Base-by-base conservation (phyloP, 2,329 filamentous ascomycete species). In the Colletotrichum chlorophyti region DNA sequence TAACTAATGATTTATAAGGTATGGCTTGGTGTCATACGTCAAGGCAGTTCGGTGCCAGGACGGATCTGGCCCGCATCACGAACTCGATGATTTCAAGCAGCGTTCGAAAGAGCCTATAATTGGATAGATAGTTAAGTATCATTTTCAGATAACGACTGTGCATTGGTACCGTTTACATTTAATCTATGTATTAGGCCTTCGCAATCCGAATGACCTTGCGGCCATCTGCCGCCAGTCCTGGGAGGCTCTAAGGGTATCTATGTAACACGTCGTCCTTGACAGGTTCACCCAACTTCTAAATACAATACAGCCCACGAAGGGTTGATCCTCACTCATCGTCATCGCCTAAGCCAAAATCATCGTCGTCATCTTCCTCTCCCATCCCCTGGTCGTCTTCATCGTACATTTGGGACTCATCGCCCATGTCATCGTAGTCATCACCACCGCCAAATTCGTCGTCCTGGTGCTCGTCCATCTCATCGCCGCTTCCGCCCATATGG, bases 381-480 rank as follows among this genome's bases (percentile, higher is more conserved):
- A 60, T 37, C 19, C 47, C 58, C 41, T 59, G 53, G 19, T 58
- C 53, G 10, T 60, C 58, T 17, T 60, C 58, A 19, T 60, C 58
- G 42, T 60, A 60, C 53, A 58, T 31, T 40, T 60, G 58, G 10
- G 60, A 69, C 27, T 65, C 69, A n/a, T 67, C 68, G 17, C 65
- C 72, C 35, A 68, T 68, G 24, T 68, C 66, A 8, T 68, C 71
- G 29, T 75, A 72, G 26, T 75, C 73, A 1, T 68, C 71, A 5
- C 72, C 70, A 4, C 72, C 55, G 6, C 55, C 57, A 9, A 50
- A 73, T 9, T 74, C 70, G 15, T 73, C 74, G 23, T 71, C 73
- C 14, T 64, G 61, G 41, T 64, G 63, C 24, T 60, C 62, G 17
- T 61, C 32, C 19, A 61, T 58, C 15, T 64, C 66, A 7, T 64